Evolutionary conservation across 208 protist genomes (phyloP), one percentile per base, ranked within the genome.

Genomic region (Perkinsela sp.): DNA sequence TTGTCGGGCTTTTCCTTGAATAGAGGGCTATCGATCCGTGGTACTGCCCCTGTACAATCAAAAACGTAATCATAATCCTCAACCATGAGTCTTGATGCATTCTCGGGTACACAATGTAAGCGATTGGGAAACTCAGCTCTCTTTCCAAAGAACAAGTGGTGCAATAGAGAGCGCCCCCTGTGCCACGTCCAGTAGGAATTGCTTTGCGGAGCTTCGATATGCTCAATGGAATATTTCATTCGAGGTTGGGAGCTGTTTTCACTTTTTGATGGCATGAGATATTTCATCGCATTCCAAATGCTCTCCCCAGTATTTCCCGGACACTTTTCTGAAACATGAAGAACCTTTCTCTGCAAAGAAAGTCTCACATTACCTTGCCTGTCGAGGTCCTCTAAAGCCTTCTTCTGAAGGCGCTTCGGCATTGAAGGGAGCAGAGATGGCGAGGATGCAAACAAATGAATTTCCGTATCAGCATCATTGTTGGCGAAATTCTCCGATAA

Each of bases 41-140:
- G 80, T 0, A 80, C 85, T 74, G 84, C 81, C 2, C 85, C 85
- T 6, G 76, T 75, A 29, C 80, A 68, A n/a, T 78, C 70, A 40
- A 90, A 90, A 69, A 90, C 85, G 73, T 90, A 88, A 70, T 88
- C 85, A 72, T 80, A 90, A n/a, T 48, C 71, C 68, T 84, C 80
- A 15, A 31, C 70, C 31, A 70, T 75, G 29, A 22, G 40, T n/a
- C 13, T 57, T 57, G 40, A n/a, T 6, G 6, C 22, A 57, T 57
- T 57, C 22, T 57, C 40, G 22, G 40, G 22, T n/a, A 57, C 13
- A 6, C 13, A 6, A 6, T 57, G 13, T 57, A 6, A n/a, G 22
- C 6, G 13, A 57, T 57, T 57, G 40, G 13, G 22, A 57, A 22
- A 22, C 6, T 57, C 22, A 57, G 13, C 40, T 57, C 22, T 22